Evolutionary conservation across 257 asterid genomes (phyloP).

Genomic region (Cordia subcordata): DNA sequence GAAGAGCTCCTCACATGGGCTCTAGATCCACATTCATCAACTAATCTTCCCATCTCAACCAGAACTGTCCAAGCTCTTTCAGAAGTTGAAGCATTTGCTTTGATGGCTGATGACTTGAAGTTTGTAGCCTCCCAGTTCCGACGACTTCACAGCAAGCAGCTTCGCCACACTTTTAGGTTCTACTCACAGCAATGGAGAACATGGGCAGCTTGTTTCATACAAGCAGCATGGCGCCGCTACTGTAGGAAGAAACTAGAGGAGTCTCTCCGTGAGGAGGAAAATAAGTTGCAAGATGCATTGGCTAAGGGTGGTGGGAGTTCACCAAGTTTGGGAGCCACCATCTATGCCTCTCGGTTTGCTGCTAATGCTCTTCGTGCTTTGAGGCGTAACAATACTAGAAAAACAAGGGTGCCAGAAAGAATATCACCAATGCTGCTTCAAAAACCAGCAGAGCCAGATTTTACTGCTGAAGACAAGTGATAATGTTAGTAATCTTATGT

Average conservation of each 20-base stretch:
- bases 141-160: constrained; percentile 79
- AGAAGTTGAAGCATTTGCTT: constrained; percentile 94
- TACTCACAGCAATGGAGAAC: constrained; percentile 98
- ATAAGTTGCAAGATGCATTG: constrained; percentile 68
- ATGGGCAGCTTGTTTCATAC: constrained; percentile 95
- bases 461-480: constrained; percentile 58
- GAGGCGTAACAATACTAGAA: constrained; percentile 53
- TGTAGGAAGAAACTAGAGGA: constrained; percentile 78
- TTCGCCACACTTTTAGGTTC: constrained; percentile 86
- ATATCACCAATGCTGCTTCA: constrained; percentile 71
- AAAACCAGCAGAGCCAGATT: constrained; percentile 97
- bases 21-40: constrained; percentile 71
- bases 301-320: constrained; percentile 55
- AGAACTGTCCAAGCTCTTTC: constrained; percentile 89
- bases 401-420: constrained; percentile 65
- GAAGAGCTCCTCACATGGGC: constrained; percentile 99
- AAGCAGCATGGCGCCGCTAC: constrained; percentile 89
- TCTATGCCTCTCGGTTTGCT: constrained; percentile 88
- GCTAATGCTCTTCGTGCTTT: constrained; percentile 75
- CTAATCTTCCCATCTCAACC: constrained; percentile 91
- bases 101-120: constrained; percentile 84
- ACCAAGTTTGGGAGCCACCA: constrained; percentile 86
- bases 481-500: constrained; percentile 8
- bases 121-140: constrained; percentile 91
- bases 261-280: constrained; percentile 71